Conservation (phyloP, 1,284 basidiomycete genomes). For the Ustanciosporium gigantosporum region DNA sequence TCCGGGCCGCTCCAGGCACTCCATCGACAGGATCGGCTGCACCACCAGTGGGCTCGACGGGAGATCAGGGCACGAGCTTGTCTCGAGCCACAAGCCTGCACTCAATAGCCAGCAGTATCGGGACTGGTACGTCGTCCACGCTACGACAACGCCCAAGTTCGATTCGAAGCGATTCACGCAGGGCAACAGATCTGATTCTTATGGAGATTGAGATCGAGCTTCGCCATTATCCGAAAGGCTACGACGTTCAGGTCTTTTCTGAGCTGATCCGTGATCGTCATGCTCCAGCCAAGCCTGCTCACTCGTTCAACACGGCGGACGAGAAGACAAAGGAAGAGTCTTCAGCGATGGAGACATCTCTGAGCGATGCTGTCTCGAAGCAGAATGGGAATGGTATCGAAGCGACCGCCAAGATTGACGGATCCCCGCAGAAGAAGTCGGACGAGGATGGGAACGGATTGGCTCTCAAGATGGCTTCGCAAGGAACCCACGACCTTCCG, state of each 20-base stretch:
- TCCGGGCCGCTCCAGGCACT: conserved; percentile 25
- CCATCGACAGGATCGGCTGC: conserved; percentile 14
- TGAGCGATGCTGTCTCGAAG: background rate
- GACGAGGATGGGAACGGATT: background rate
- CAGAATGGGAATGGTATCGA: background rate
- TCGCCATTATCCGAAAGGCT: conserved; percentile 54
- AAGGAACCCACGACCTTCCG: conserved; percentile 36
- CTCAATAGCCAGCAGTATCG: conserved; percentile 27
- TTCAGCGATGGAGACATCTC: background rate
- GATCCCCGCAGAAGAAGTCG: too few relatives aligned
- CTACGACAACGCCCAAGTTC: conserved; percentile 31
- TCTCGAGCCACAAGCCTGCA: conserved; percentile 42
- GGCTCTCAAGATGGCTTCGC: conserved; percentile 15
- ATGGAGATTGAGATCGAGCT: conserved; percentile 57
- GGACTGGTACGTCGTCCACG: conserved; percentile 17
- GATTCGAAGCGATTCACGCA: conserved; percentile 32
- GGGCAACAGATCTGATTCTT: conserved; percentile 36
- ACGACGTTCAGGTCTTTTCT: conserved; percentile 49
- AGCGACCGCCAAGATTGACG: background rate
- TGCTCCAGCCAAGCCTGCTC: too few relatives aligned
- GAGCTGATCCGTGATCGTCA: conserved; percentile 6
- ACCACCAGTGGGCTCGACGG: conserved; percentile 18
- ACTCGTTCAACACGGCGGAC: background rate
- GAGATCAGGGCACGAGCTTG: conserved; percentile 11
- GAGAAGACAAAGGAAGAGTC: background rate